These are phyloP conservation scores for Lactarius sp. DNA, from an alignment of 768 basidiomycete genomes.

Conservation along the genomic window DNA sequence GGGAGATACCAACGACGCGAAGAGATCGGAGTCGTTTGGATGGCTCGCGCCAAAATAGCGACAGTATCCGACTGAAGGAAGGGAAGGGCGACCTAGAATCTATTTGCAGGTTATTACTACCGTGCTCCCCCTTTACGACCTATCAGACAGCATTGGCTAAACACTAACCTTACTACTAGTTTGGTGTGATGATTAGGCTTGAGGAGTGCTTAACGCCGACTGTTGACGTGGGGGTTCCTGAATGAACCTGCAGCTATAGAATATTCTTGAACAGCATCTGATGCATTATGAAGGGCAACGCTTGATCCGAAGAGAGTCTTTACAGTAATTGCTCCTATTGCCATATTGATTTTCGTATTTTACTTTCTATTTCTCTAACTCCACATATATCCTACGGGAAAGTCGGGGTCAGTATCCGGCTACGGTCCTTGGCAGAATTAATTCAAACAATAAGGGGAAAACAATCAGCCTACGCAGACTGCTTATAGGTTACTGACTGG, in stretches of 20 bases:
- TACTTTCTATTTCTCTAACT: too few species aligned
- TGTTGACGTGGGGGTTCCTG: neutral
- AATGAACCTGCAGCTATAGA: neutral
- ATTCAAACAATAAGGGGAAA: too few species aligned
- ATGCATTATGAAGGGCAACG: too few species aligned
- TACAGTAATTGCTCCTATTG: neutral
- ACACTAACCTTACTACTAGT: neutral
- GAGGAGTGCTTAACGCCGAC: neutral
- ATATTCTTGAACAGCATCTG: neutral
- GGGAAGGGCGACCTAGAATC: neutral
- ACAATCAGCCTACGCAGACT: too few species aligned
- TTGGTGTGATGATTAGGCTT: neutral
- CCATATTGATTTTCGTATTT: neutral
- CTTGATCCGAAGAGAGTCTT: too few species aligned
- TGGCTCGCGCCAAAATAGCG: neutral
- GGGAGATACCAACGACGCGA: neutral
- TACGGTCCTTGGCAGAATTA: too few species aligned
- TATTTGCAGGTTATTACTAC: neutral
- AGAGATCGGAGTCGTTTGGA: neutral
- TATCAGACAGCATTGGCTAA: neutral
- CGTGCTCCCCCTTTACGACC: neutral
- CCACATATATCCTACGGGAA: too few species aligned
- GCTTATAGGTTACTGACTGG: neutral
- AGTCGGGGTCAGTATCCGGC: too few species aligned
- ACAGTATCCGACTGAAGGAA: conserved; percentile 3